phyloP scores from a whole-genome alignment of 495 filamentous ascomycete genomes.

The Corynascus novoguineensis region DNA sequence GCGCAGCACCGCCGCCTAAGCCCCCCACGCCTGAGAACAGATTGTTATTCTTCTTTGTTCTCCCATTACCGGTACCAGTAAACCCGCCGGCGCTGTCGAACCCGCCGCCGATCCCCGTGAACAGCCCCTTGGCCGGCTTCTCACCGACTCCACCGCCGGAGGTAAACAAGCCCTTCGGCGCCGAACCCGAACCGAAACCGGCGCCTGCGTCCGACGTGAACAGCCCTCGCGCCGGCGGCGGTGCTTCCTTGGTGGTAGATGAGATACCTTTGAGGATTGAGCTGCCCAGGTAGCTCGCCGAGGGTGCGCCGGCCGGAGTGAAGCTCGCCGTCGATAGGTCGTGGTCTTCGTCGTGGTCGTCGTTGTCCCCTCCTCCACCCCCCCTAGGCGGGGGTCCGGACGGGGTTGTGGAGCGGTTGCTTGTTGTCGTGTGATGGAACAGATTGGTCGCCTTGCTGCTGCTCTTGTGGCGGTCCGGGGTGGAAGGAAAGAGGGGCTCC shows the following conservation, averaged over 20 bases:
- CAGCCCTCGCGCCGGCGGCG: not conserved
- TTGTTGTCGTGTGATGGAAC: constrained; percentile 1
- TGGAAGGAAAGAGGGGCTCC: constrained; percentile 2
- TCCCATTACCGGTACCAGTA: not conserved
- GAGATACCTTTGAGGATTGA: constrained; percentile 50
- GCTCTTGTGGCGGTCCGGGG: constrained; percentile 5
- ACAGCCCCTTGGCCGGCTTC: not conserved
- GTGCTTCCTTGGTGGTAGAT: not conserved
- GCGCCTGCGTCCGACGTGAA: not conserved
- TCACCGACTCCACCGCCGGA: not conserved
- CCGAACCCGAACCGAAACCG: not conserved
- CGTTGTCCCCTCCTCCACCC: not conserved
- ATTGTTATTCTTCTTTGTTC: no score
- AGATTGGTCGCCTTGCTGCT: not conserved
- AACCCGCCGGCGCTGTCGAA: not conserved
- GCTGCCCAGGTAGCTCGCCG: constrained; percentile 58
- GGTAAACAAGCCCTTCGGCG: constrained; percentile 5
- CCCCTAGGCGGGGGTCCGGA: constrained; percentile 53
- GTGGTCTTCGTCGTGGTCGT: constrained; percentile 26
- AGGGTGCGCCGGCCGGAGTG: constrained; percentile 65
- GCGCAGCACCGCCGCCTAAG: not conserved
- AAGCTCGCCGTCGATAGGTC: constrained; percentile 51
- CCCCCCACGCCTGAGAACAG: not conserved
- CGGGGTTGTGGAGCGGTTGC: constrained; percentile 68
- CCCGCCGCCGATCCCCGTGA: constrained; percentile 11